Conservation (phyloP, 495 filamentous ascomycete species). For the Neurospora terricola region DNA sequence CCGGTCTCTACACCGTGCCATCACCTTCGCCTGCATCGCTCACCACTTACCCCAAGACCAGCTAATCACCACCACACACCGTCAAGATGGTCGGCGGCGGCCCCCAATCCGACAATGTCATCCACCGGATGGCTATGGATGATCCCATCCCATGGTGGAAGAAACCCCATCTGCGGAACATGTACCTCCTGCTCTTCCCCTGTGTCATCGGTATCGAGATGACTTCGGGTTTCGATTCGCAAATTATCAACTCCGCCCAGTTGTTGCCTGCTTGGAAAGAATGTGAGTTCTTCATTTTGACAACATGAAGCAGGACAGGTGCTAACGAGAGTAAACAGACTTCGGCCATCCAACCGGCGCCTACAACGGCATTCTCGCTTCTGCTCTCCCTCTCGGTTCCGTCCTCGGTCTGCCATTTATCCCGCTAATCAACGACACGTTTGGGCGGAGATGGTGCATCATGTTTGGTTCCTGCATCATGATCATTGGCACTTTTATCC, state of each 20-base stretch:
- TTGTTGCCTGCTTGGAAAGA: conserved; percentile 46
- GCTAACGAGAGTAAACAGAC: conserved; percentile 13
- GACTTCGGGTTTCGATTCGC: conserved; percentile 63
- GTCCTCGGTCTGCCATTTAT: conserved; percentile 49
- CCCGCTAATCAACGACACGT: conserved; percentile 43
- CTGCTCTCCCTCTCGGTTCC: conserved; percentile 34
- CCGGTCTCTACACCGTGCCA: neutral
- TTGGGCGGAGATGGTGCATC: conserved; percentile 49
- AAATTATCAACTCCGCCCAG: conserved; percentile 59
- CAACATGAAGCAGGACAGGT: neutral
- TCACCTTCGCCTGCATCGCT: neutral
- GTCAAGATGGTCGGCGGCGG: conserved; percentile 30
- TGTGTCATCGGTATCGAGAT: conserved; percentile 61
- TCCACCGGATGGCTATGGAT: conserved; percentile 45
- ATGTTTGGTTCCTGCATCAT: conserved; percentile 49
- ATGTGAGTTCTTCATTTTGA: conserved; percentile 32
- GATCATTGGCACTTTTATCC: conserved; percentile 47
- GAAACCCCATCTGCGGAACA: conserved; percentile 48
- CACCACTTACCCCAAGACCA: neutral
- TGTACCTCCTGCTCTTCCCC: conserved; percentile 57
- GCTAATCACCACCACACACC: neutral
- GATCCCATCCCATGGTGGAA: conserved; percentile 51
- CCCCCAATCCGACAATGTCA: conserved; percentile 29
- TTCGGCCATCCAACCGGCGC: conserved; percentile 34
- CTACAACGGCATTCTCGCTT: conserved; percentile 37